Base-by-base conservation (phyloP, 192 early-diverging fungal species). In the Umbelopsis vinacea region DNA sequence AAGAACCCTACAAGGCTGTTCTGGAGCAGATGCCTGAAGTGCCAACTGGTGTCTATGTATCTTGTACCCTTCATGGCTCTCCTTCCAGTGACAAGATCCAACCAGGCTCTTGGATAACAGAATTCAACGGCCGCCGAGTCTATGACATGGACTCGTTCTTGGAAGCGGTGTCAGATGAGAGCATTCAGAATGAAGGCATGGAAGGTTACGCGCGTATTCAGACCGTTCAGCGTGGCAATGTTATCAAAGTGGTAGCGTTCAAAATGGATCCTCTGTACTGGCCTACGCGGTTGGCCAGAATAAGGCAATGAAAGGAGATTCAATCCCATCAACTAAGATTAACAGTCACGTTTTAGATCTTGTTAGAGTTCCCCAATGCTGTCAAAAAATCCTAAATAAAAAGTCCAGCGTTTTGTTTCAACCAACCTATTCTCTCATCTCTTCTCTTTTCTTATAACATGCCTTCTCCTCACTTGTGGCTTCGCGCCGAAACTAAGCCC, bases 401-500 rank as follows among this genome's bases (percentile, higher is more conserved):
- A 46, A 46, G n/a, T n/a, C 15, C 5, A 17, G 48, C n/a, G 10
- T 46, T 46, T 19, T 3, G 48, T 50, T 50, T 50, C 48, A 50
- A 50, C 2, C 48, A n/a, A 6, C 6, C 15, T n/a, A 9, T 48
- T n/a, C 33, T 63, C 19, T 63, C 12, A 37, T 37, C 33, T 54
- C 26, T 54, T 54, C 22, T 21, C 23, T 21, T 54, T 26, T 54
- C n/a, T n/a, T 26, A 7, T 7, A 52, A 26, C 26, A 63, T 63
- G 57, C 35, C 57, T 63, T 29, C 57, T 55, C 73, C 84, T 74
- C 89, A 93, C 70, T 83, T 93, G 70, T 98, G 97, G 97, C 90
- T 99, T 68, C 92, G 97, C 75, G 95, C 96, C 52, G 97, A 99
- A 82, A 99, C 96, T 74, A 99, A 99, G 90, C 87, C 91, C 35